Evolutionary conservation across 1,284 basidiomycete genomes (phyloP), one percentile per base, ranked within the genome.

Genomic region (Xerocomus amazonicus): DNA sequence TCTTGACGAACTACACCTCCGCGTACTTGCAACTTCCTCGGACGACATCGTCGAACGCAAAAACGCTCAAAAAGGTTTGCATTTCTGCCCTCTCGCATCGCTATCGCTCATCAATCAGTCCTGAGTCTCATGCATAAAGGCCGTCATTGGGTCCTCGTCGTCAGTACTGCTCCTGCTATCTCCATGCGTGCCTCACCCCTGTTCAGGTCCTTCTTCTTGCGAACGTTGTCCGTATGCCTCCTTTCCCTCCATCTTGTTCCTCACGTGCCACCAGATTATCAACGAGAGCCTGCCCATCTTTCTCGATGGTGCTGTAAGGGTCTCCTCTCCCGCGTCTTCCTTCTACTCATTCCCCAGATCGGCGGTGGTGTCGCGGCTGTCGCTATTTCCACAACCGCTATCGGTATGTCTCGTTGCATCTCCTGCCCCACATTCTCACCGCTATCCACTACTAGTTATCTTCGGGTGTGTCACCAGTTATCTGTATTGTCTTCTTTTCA

Each of bases 221-320:
- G 43, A 95, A 95, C 61, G 92, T 94, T 52, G 90, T 92, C 63
- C 59, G 90, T 59, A 34, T 29, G 3, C 26, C 39, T n/a, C 33
- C 43, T 9, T 29, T 28, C 9, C 28, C 14, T 5, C 4, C 9
- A 23, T 3, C 32, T 33, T 13, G 8, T 3, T 37, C 33, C 52
- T 61, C 42, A 62, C 59, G 31, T 38, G 1, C 56, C 56, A 36
- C 34, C 3, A 87, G 90, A 84, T 95, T 59, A 80, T 94, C 56
- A 95, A 95, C 66, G 92, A 95, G 68, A 91, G 87, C 64, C 80
- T 98, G 45, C 95, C 95, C 19, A 94, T 97, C 56, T 96, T 97
- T 66, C 74, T 97, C 42, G 92, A 98, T 62, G 87, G 84, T 56
- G 88, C 95, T 14, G 86, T 90, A 67, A 52, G 84, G 63, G 17